These are phyloP conservation scores for Aegilops tauschii DNA, from an alignment of 176 grass and related monocot genomes.

Conservation along the genomic window DNA sequence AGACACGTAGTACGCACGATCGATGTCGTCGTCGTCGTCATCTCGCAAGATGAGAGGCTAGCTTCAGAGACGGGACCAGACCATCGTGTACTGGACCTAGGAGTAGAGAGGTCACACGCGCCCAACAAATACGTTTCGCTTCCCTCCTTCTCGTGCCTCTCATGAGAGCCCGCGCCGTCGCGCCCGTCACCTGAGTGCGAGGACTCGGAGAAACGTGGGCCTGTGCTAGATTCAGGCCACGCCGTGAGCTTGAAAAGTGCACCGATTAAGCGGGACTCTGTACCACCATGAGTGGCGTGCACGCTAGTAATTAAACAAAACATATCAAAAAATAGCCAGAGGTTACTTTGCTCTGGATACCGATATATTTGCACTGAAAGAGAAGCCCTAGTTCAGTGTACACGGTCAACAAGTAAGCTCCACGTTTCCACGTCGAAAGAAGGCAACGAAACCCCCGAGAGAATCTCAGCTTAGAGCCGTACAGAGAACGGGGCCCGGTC, in stretches of 20 bases:
- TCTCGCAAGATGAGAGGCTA: not conserved
- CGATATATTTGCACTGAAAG: not conserved
- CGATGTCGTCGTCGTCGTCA: conserved; percentile 33
- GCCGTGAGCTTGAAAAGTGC: not conserved
- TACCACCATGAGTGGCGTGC: not conserved
- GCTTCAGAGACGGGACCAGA: not conserved
- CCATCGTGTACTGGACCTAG: not conserved
- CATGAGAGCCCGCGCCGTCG: not conserved
- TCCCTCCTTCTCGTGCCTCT: not conserved
- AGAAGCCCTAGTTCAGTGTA: not conserved
- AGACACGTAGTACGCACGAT: not conserved
- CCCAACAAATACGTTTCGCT: not conserved
- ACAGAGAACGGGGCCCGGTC: not conserved
- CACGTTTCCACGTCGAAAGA: not conserved
- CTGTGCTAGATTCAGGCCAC: not conserved
- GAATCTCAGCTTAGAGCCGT: conserved; percentile 33
- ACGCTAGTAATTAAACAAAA: not conserved
- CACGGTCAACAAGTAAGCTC: not conserved
- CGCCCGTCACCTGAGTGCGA: not conserved
- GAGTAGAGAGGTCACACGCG: not conserved
- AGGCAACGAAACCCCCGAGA: conserved; percentile 4
- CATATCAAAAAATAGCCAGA: not conserved
- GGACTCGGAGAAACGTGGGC: not conserved
- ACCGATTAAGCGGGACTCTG: not conserved
- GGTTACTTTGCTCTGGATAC: not conserved